Evolutionary conservation across 2,329 filamentous ascomycete genomes (phyloP).

Genomic region (Claviceps purpurea): DNA sequence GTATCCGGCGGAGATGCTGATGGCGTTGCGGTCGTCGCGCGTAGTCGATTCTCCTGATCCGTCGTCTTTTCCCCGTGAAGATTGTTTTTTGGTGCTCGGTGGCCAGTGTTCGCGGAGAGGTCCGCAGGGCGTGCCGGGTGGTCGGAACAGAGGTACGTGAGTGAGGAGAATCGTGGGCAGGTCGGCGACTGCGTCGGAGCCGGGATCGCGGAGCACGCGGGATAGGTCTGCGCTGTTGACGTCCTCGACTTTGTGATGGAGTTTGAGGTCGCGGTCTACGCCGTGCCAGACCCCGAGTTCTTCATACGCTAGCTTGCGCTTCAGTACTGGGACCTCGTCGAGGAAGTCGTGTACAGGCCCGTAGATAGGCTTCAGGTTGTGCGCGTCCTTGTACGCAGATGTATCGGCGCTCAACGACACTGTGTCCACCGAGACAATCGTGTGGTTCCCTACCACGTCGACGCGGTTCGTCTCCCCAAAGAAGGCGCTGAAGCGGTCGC

Average conservation of each 20-base stretch:
- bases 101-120: conserved; percentile 75
- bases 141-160: conserved; percentile 80
- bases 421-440: conserved; percentile 81
- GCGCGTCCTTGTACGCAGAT: conserved; percentile 34
- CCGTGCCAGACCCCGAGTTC: conserved; percentile 55
- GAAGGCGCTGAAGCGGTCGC: conserved; percentile 71
- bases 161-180: conserved; percentile 82
- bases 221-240: conserved; percentile 29
- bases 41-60: conserved; percentile 1
- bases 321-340: conserved; percentile 47
- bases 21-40: conserved; percentile 51
- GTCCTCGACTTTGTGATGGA: conserved; percentile 47
- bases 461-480: conserved; percentile 89
- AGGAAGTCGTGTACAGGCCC: conserved; percentile 66
- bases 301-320: conserved; percentile 53
- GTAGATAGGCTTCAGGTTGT: conserved; percentile 53
- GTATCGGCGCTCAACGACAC: conserved; percentile 69
- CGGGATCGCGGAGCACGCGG: conserved; percentile 22
- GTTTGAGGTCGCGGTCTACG: conserved; percentile 38
- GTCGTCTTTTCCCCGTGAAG: conserved; percentile 26
- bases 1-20: conserved; percentile 66
- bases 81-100: conserved; percentile 31
- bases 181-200: conserved; percentile 35
- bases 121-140: conserved; percentile 74
- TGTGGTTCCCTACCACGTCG: conserved; percentile 88